These are phyloP conservation scores for Fraxinus xanthoxyloides DNA, from an alignment of 305 asterid genomes.

Conservation along the genomic window DNA sequence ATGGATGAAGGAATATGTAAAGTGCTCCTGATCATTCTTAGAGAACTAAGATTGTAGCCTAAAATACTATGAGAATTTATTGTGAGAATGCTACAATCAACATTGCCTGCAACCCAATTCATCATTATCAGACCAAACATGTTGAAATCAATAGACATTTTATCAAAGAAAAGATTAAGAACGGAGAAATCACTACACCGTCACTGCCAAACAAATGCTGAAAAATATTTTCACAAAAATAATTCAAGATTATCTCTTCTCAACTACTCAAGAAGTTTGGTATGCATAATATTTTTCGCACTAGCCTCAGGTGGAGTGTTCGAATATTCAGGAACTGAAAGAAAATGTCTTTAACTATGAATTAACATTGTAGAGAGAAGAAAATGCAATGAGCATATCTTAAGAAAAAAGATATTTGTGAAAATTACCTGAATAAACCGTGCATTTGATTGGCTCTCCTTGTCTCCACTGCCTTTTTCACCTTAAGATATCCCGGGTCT, in stretches of 20 bases:
- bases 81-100: not conserved
- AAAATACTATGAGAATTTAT: not conserved
- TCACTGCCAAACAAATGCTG: not conserved
- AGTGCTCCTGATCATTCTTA: not conserved
- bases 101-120: not conserved
- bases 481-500: conserved; percentile 65
- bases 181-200: not conserved
- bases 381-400: not conserved
- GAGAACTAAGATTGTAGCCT: not conserved
- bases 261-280: not conserved
- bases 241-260: not conserved
- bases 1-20: not conserved
- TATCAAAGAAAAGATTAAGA: not conserved
- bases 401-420: not conserved
- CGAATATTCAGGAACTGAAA: not conserved
- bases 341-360: not conserved
- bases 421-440: conserved; percentile 77
- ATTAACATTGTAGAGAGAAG: not conserved
- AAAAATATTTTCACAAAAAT: not conserved
- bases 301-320: not conserved
- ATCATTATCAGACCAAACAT: not conserved
- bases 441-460: conserved; percentile 97
- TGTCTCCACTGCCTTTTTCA: conserved; percentile 69
- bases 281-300: not conserved
- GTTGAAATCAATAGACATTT: not conserved